These are phyloP conservation scores for Grammothele lineata DNA, from an alignment of 768 basidiomycete species.

Conservation along the genomic window DNA sequence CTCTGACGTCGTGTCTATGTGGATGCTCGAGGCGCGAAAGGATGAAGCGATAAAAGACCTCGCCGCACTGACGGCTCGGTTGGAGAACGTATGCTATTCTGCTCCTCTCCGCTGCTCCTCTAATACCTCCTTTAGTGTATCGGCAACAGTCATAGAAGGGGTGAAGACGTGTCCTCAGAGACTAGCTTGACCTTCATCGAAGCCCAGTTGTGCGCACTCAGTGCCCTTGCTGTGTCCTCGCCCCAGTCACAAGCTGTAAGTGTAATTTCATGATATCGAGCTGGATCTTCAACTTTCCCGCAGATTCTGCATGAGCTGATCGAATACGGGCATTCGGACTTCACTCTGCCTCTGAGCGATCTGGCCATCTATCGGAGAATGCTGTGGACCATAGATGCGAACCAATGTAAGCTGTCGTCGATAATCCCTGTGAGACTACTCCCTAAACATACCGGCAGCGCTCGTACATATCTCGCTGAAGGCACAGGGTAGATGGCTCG, in stretches of 20 bases:
- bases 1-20: slow-evolving; percentile 21
- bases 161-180: too few relatives aligned
- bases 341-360: slow-evolving; percentile 35
- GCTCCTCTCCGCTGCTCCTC: too few relatives aligned
- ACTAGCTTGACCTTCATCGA: too few relatives aligned
- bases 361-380: slow-evolving; percentile 54
- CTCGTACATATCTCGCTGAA: slow-evolving; percentile 20
- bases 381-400: slow-evolving; percentile 44
- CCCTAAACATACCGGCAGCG: slow-evolving; percentile 17
- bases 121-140: too few relatives aligned
- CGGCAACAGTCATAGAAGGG: too few relatives aligned
- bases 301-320: slow-evolving; percentile 35
- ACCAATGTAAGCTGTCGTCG: slow-evolving; percentile 32
- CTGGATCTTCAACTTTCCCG: not conserved
- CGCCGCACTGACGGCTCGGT: too few relatives aligned
- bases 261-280: not conserved
- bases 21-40: too few relatives aligned
- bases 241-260: not conserved
- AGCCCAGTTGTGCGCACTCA: too few relatives aligned
- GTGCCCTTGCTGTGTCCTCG: too few relatives aligned
- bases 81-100: too few relatives aligned
- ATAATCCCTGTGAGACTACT: too few relatives aligned
- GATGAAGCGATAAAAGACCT: too few relatives aligned
- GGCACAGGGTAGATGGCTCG: slow-evolving; percentile 46
- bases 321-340: slow-evolving; percentile 32